Base-by-base conservation (phyloP, 1,284 basidiomycete species). In the Schizopora paradoxa region DNA sequence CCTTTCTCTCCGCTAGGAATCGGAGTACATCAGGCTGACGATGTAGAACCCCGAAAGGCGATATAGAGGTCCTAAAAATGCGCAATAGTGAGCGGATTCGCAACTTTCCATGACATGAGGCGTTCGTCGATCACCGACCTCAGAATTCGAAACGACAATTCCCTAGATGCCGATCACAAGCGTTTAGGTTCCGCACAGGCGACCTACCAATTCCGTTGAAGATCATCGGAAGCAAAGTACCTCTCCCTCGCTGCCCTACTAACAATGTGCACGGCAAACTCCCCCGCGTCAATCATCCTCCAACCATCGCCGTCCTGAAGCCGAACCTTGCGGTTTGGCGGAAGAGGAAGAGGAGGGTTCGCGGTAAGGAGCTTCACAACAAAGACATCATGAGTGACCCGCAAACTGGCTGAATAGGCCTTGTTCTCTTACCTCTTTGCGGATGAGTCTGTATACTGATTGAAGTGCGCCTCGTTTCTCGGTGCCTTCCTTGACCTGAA, bases 261-360 rank as follows among this genome's bases (percentile, higher is more conserved):
- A 48, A 88, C 54, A 38, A 89, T 67, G 58, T 89, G 86, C 7
- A 89, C 77, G 2, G 79, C 86, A 67, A 86, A 86, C 33, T 77
- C 70, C 27, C 86, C 86, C 6, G 75, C 85, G 59, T 89, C 86
- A 40, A 89, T 67, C 79, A 89, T 78, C 2, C 80, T 81, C 86
- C 86, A 89, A n/a, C 82, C 83, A n/a, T n/a, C n/a, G n/a, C n/a
- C n/a, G 46, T 80, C 77, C 51, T 75, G 70, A 41, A 70, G 68
- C 18, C 73, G 66, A 27, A 72, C 70, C 55, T 78, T 80, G 19
- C 73, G 66, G 51, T 84, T 84, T 10, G 73, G 73, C 2, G 81
- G 77, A 11, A 88, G 65, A 13, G 67, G 58, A 14, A 86, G 54
- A 5, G 80, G 78, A 0, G 82, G 79, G 6, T 72, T 57, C 41